phyloP scores from a whole-genome alignment of 257 asterid species.

The Schizonepeta tenuifolia region DNA sequence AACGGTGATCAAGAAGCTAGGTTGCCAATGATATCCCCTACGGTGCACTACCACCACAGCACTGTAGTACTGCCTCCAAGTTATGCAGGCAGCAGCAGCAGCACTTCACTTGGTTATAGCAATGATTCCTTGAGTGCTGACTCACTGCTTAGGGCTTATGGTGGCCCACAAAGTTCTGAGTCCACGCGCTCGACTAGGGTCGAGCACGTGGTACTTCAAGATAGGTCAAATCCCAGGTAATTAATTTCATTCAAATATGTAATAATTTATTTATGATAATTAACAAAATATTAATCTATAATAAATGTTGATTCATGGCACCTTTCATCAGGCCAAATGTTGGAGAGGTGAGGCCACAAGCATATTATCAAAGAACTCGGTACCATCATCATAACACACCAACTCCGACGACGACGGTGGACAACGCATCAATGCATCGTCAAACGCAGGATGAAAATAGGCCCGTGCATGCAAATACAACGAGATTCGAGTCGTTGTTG shows the following conservation, averaged over 20 bases:
- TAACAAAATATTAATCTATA: too few relatives aligned
- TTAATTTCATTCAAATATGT: too few relatives aligned
- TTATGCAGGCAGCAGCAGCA: slow-evolving; percentile 1
- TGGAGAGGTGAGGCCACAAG: not conserved
- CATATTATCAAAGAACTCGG: not conserved
- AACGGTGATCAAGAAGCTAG: not conserved
- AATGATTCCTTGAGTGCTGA: not conserved
- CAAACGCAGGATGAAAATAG: not conserved
- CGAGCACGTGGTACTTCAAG: not conserved
- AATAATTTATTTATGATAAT: too few relatives aligned
- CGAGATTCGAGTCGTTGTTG: not conserved
- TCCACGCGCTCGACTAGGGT: not conserved
- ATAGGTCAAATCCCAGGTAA: not conserved
- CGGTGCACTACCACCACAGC: slow-evolving; percentile 13
- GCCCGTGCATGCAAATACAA: not conserved
- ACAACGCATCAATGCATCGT: too few relatives aligned
- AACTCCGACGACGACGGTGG: not conserved
- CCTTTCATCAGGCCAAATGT: not conserved
- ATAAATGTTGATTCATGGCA: too few relatives aligned
- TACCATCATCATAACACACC: not conserved
- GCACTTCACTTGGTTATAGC: not conserved
- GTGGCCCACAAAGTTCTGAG: not conserved
- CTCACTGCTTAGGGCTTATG: not conserved
- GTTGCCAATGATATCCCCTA: not conserved
- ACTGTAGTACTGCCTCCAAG: not conserved